Conservation (phyloP, 352 stramenopile genomes). For the Pythium grandisporangium region DNA sequence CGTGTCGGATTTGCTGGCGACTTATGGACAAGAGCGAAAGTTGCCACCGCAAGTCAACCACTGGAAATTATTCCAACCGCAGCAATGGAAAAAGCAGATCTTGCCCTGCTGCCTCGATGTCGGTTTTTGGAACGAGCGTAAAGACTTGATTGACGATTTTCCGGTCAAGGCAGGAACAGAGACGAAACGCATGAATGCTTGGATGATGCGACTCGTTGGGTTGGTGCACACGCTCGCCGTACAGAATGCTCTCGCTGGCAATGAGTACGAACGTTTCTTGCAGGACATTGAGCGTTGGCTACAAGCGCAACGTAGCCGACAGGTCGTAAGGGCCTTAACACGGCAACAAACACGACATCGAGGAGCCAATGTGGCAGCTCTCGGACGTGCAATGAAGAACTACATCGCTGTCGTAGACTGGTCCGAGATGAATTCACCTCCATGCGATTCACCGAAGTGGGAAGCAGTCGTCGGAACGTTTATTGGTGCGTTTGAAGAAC, state of each 20-base stretch:
- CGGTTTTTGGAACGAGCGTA: neutral
- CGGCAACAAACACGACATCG: neutral
- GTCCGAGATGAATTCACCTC: too few relatives aligned
- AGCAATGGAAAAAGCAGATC: slow-evolving; percentile 23
- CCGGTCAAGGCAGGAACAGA: too few relatives aligned
- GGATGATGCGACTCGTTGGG: slow-evolving; percentile 8
- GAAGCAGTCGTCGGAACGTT: neutral
- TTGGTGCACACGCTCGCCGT: slow-evolving; percentile 21
- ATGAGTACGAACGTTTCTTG: slow-evolving; percentile 21
- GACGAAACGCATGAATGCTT: too few relatives aligned
- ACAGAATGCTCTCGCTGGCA: slow-evolving; percentile 6
- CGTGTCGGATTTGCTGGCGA: slow-evolving; percentile 17
- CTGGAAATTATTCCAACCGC: slow-evolving; percentile 22
- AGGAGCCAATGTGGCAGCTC: neutral
- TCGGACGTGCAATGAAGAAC: neutral
- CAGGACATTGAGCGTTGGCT: slow-evolving; percentile 14
- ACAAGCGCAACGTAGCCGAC: neutral
- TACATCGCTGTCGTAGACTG: neutral
- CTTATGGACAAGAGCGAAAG: slow-evolving; percentile 7
- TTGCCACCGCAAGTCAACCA: slow-evolving; percentile 18
- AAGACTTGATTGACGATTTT: neutral
- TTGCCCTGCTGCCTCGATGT: slow-evolving; percentile 26
- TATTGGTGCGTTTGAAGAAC: slow-evolving; percentile 2
- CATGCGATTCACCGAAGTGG: too few relatives aligned
- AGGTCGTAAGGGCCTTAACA: neutral